A percentile compares a stretch with the other conserved stretches of the same genome.
phyloP scores from a whole-genome alignment of 2,329 filamentous ascomycete genomes.

The Beauveria brongniartii region DNA sequence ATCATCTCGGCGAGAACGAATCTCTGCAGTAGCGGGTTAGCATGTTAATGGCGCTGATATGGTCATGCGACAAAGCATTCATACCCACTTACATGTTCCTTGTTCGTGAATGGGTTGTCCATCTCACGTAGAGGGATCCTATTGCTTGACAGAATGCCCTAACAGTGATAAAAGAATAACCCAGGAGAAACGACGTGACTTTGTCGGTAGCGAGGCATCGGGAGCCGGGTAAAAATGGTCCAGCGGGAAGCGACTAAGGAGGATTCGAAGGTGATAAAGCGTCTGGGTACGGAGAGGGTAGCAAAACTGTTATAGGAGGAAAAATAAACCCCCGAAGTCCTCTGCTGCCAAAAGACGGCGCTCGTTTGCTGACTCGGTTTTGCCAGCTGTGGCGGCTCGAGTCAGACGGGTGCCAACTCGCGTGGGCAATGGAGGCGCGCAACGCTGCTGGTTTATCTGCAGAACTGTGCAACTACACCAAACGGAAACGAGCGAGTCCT shows the following conservation, averaged over 20 bases:
- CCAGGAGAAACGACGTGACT: conserved; percentile 4
- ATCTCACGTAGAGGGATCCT: background rate
- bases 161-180: background rate
- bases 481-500: background rate
- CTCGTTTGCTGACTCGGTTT: background rate
- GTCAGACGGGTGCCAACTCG: background rate
- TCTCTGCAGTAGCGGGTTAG: conserved; percentile 31
- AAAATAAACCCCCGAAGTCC: background rate
- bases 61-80: conserved; percentile 2
- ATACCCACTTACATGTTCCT: conserved; percentile 39
- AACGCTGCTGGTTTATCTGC: background rate
- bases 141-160: background rate
- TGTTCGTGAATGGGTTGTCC: conserved; percentile 33
- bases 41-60: background rate
- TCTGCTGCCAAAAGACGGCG: background rate
- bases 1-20: conserved; percentile 51
- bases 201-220: conserved; percentile 8
- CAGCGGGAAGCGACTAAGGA: background rate
- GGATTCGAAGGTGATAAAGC: background rate
- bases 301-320: background rate
- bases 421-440: background rate
- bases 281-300: background rate
- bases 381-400: background rate
- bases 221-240: background rate
- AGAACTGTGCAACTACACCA: background rate